These are phyloP conservation scores for Rhodotorula sphaerocarpa DNA, from an alignment of 768 basidiomycete genomes.

Conservation along the genomic window DNA sequence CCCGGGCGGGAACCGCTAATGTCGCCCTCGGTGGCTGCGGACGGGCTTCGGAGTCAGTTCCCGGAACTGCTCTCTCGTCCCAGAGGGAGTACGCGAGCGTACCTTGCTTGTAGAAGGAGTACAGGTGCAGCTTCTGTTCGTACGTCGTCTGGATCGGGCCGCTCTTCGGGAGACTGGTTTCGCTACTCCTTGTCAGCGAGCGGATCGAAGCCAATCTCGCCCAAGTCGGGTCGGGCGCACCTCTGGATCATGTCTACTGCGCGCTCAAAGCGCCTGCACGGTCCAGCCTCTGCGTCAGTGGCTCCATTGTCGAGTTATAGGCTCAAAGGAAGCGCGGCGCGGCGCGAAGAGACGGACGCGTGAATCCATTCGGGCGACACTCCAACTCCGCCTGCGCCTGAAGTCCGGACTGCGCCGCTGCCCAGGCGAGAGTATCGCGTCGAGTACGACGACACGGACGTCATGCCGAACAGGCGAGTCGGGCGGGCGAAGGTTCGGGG, in stretches of 20 bases:
- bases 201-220: neutral
- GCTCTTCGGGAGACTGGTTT: conserved; percentile 65
- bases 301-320: too few relatives aligned
- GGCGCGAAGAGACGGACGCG: neutral
- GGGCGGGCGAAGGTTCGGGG: too few relatives aligned
- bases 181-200: neutral
- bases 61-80: too few relatives aligned
- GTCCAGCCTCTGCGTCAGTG: neutral
- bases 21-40: conserved; percentile 78
- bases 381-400: too few relatives aligned
- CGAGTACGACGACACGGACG: conserved; percentile 8
- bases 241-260: conserved; percentile 87
- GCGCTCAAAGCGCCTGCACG: conserved; percentile 67
- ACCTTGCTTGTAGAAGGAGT: conserved; percentile 93
- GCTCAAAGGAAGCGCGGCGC: too few relatives aligned
- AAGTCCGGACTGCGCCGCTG: too few relatives aligned
- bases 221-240: conserved; percentile 35
- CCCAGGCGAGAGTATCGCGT: too few relatives aligned
- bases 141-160: conserved; percentile 93
- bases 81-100: neutral
- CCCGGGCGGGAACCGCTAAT: conserved; percentile 69
- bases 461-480: too few relatives aligned
- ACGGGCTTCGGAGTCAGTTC: neutral
- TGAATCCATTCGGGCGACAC: conserved; percentile 18
- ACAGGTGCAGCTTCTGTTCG: conserved; percentile 89